Evolutionary conservation across 768 basidiomycete species (phyloP), one percentile per base, ranked within the genome.

Genomic region (Panaeolus cyanescens): DNA sequence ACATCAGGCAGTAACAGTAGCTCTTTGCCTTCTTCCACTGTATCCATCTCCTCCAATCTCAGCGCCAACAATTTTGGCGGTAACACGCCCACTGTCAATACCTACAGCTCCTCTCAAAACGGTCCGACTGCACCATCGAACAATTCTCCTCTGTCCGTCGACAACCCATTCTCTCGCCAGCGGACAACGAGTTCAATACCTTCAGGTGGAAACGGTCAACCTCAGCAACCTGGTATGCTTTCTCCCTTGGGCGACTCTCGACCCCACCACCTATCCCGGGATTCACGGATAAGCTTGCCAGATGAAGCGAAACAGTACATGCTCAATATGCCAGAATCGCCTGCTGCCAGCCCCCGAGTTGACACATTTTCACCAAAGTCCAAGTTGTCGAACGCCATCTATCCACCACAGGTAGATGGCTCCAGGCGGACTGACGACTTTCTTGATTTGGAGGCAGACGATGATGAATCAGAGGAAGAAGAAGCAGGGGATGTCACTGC

Each of bases 271-370:
- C 65, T 78, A 17, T 83, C 84, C n/a, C 83, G 88, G 58, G 88
- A 88, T 55, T 92, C 90, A 8, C 82, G 83, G 22, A 83, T 89
- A 55, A 85, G 88, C 32, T 79, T 92, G 34, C 89, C 92, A 1
- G 90, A 92, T 58, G 92, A 93, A 71, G 88, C 91, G 15, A 85
- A 80, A 64, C 85, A 83, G 54, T 92, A 91, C 67, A 88, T 91
- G 59, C 80, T 85, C 34, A 85, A 82, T 65, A 86, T 90, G 83
- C 74, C 74, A 34, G 90, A 91, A 59, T 88, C 86, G 4, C 87
- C 90, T 2, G 69, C 76, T 7, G 74, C 83, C 28, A 89, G 85
- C 67, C 85, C 89, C 5, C 72, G 73, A 42, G 71, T 74, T 9
- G 78, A 81, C 56, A 66, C 66, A 6, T 83, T 81, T 64, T 70